These are phyloP conservation scores for Colletotrichum sp. DNA, from an alignment of 2,329 filamentous ascomycete genomes.

Conservation along the genomic window DNA sequence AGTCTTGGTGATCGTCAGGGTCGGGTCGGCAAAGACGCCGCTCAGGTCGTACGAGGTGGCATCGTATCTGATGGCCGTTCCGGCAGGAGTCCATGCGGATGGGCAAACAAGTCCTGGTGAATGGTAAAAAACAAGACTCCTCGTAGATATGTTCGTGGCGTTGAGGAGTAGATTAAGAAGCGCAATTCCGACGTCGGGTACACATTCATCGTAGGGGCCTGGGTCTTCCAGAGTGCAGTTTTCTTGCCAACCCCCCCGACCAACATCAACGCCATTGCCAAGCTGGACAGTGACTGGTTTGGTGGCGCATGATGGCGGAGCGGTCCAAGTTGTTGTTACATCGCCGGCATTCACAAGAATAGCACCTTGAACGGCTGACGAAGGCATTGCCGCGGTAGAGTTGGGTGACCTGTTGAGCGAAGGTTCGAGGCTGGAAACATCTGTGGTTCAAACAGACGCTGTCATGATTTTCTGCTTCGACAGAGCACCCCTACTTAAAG, in stretches of 20 bases:
- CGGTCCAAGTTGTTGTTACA: not conserved
- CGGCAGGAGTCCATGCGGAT: not conserved
- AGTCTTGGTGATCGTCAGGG: not conserved
- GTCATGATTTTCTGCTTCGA: not conserved
- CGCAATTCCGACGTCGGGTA: not conserved
- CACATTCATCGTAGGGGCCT: not conserved
- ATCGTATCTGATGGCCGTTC: not conserved
- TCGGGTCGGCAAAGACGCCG: not conserved
- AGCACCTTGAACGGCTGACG: not conserved
- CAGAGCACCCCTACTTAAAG: not conserved
- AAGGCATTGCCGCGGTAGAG: not conserved
- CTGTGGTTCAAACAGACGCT: not conserved
- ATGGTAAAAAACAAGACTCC: not conserved
- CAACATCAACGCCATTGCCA: not conserved
- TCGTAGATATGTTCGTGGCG: not conserved
- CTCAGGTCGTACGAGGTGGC: not conserved
- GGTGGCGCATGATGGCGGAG: not conserved
- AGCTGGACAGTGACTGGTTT: not conserved
- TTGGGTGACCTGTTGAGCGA: not conserved
- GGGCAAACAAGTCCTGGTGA: not conserved
- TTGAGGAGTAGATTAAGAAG: not conserved
- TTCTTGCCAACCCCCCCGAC: not conserved
- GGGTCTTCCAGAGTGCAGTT: not conserved
- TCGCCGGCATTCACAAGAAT: not conserved
- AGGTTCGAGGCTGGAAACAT: not conserved